Conservation (phyloP, 371 early-diverging fungal species). For the Apophysomyces trapeziformis region DNA sequence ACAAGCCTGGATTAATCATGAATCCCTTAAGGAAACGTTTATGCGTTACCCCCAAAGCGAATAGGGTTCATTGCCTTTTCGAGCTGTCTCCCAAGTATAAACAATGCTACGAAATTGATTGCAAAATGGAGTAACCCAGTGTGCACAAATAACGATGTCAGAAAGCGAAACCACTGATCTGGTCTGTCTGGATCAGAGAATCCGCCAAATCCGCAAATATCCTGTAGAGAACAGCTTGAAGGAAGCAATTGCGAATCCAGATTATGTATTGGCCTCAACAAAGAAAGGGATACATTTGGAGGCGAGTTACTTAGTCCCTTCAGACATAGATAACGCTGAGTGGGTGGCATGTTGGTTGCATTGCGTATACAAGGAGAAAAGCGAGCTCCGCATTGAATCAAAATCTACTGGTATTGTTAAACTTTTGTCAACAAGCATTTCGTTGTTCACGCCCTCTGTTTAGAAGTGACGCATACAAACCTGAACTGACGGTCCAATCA, state of each 20-base stretch:
- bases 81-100: slow-evolving; percentile 60
- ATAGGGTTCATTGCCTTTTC: slow-evolving; percentile 73
- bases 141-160: slow-evolving; percentile 77
- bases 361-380: slow-evolving; percentile 61
- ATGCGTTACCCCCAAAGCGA: slow-evolving; percentile 55
- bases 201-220: slow-evolving; percentile 54
- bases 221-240: slow-evolving; percentile 40
- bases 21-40: neutral
- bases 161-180: slow-evolving; percentile 77
- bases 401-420: slow-evolving; percentile 20
- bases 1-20: neutral
- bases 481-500: slow-evolving; percentile 33
- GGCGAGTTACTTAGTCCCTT: slow-evolving; percentile 17
- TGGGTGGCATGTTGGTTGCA: slow-evolving; percentile 28
- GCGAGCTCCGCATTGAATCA: slow-evolving; percentile 51
- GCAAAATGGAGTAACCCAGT: slow-evolving; percentile 73
- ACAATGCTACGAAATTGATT: slow-evolving; percentile 66
- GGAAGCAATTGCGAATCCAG: neutral
- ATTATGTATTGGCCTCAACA: slow-evolving; percentile 21
- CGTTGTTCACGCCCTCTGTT: neutral
- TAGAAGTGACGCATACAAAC: slow-evolving; percentile 1
- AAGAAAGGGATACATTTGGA: slow-evolving; percentile 6
- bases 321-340: slow-evolving; percentile 34
- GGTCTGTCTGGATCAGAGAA: slow-evolving; percentile 33
- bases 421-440: neutral